Evolutionary conservation across 768 basidiomycete species (phyloP).

Genomic region (Suillus alpinus): DNA sequence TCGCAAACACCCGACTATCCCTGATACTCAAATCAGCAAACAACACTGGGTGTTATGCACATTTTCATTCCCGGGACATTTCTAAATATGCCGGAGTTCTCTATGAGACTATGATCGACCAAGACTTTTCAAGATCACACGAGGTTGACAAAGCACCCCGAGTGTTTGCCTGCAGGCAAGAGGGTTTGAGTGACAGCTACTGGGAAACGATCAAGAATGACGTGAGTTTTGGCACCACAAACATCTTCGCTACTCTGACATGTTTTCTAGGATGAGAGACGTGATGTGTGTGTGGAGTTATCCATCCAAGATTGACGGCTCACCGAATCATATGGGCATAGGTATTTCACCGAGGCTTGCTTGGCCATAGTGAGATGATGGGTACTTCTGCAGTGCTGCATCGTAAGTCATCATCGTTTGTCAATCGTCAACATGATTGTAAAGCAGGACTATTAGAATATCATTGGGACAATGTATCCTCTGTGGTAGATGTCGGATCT

Average conservation of each 20-base stretch:
- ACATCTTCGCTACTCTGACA: background rate
- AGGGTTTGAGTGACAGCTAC: slow-evolving; percentile 15
- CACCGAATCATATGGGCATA: slow-evolving; percentile 4
- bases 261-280: slow-evolving; percentile 11
- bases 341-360: slow-evolving; percentile 23
- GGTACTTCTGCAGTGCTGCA: slow-evolving; percentile 23
- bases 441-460: slow-evolving; percentile 13
- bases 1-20: slow-evolving; percentile 35
- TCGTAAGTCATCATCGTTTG: slow-evolving; percentile 9
- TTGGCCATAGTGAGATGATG: slow-evolving; percentile 17
- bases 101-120: slow-evolving; percentile 25
- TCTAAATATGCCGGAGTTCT: slow-evolving; percentile 15
- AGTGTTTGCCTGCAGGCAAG: slow-evolving; percentile 16
- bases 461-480: slow-evolving; percentile 23
- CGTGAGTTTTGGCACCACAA: slow-evolving; percentile 10
- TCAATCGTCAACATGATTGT: background rate
- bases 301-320: background rate
- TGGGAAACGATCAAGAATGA: slow-evolving; percentile 25
- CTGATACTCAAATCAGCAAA: slow-evolving; percentile 19
- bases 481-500: slow-evolving; percentile 29
- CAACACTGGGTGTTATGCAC: slow-evolving; percentile 9
- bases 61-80: slow-evolving; percentile 10
- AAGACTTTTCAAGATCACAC: slow-evolving; percentile 20
- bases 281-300: slow-evolving; percentile 9
- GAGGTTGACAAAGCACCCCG: slow-evolving; percentile 20